Evolutionary conservation across 371 early-diverging fungal species (phyloP).

Genomic region (Mortierella sp.): DNA sequence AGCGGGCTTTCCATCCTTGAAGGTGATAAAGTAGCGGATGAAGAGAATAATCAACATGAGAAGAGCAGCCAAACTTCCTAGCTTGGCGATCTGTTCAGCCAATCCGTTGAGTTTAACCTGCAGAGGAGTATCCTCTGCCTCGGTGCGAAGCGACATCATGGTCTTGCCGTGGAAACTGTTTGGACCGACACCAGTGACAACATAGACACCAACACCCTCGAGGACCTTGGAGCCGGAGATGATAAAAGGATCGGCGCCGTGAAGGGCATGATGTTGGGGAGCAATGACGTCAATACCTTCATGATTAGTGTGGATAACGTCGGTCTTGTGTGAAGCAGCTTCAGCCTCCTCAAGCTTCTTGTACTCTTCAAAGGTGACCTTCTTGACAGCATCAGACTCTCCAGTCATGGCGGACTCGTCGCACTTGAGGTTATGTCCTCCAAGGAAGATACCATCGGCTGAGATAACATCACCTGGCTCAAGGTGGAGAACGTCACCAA

Average conservation of each 20-base stretch:
- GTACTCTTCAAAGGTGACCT: constrained; percentile 55
- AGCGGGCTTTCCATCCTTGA: constrained; percentile 58
- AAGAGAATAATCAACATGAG: constrained; percentile 74
- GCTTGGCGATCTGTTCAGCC: constrained; percentile 79
- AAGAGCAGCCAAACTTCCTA: constrained; percentile 74
- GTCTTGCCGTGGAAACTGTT: constrained; percentile 83
- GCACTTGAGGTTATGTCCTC: constrained; percentile 86
- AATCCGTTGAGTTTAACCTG: constrained; percentile 76
- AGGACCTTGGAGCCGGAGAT: constrained; percentile 81
- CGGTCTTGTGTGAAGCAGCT: constrained; percentile 55
- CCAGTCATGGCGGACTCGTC: constrained; percentile 96
- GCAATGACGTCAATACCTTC: constrained; percentile 53
- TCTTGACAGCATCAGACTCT: constrained; percentile 91
- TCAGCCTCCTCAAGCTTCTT: constrained; percentile 55
- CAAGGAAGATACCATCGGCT: constrained; percentile 88
- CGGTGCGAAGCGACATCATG: constrained; percentile 77
- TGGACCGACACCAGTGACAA: constrained; percentile 80
- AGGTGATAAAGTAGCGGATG: constrained; percentile 69
- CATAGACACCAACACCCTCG: constrained; percentile 81
- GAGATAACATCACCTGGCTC: constrained; percentile 96
- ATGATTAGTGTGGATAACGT: constrained; percentile 38
- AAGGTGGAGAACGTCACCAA: constrained; percentile 91
- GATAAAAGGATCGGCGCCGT: constrained; percentile 73
- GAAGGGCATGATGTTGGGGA: constrained; percentile 21
- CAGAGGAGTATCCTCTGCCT: constrained; percentile 74